Evolutionary conservation across 805 yeast species (phyloP), one percentile per base, ranked within the genome.

Genomic region (Ogataea corticis): DNA sequence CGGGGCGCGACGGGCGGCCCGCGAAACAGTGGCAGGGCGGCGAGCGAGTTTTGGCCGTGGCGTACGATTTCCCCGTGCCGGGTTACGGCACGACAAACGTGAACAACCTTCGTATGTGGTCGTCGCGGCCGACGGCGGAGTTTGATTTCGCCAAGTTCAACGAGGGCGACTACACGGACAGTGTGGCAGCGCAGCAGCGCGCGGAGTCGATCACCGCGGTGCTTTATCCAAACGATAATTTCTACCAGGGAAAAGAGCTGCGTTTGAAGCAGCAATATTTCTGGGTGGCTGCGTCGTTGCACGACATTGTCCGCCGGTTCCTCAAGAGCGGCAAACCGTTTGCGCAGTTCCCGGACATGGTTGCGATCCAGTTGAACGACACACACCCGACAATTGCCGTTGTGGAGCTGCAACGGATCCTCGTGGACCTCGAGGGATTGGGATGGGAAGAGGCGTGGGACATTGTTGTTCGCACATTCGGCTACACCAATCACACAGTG

Each of bases 131-230:
- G 48, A 86, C 96, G 12, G 77, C 85, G 33, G 96, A 90, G 67
- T 90, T 90, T 64, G 97, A 90, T 69, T 90, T 90, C 65, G 80
- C 80, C 60, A 89, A 88, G 70, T 90, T 90, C 72, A 90, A 90
- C 65, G 79, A 85, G 48, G 97, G 97, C 67, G 96, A 91, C 65
- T 90, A 90, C 67, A 78, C 79, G 57, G 83, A 83, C 58, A 87
- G 96, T 17, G 96, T 91, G 29, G 75, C 76, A 34, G 84, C 82
- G 44, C 96, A 88, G 67, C 96, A 89, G 66, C 75, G 81, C 45
- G 97, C 97, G 3, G 96, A 88, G 67, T 83, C 95, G 18, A 88
- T 90, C 58, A 88, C 97, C 30, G 88, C 97, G 5, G 96, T 90
- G 14, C 72, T 90, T 61, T 90, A 90, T 67, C 97, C 97, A 53